Evolutionary conservation across 2,329 filamentous ascomycete species (phyloP).

Genomic region (Paraconiothyrium brasiliense): DNA sequence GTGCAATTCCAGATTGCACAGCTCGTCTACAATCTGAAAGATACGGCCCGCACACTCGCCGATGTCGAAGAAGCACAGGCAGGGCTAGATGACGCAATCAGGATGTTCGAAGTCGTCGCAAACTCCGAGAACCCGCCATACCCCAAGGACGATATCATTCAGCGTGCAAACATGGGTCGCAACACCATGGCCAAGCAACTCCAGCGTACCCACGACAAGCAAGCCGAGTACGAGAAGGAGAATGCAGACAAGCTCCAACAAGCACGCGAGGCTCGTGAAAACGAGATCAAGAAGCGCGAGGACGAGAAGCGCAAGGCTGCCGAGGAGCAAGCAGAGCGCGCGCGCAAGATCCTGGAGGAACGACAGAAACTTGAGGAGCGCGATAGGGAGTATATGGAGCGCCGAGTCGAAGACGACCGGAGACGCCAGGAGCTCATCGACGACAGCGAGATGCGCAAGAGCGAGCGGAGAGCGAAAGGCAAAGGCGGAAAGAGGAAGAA

Average conservation of each 20-base stretch:
- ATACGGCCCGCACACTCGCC: slow-evolving; percentile 78
- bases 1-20: slow-evolving; percentile 94
- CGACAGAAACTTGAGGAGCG: slow-evolving; percentile 80
- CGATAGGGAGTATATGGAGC: slow-evolving; percentile 75
- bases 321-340: slow-evolving; percentile 75
- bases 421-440: slow-evolving; percentile 69
- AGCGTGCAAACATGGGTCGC: slow-evolving; percentile 95
- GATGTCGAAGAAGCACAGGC: slow-evolving; percentile 83
- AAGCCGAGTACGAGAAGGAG: slow-evolving; percentile 91
- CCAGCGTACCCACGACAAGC: slow-evolving; percentile 82
- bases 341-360: slow-evolving; percentile 86
- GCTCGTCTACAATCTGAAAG: slow-evolving; percentile 76
- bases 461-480: slow-evolving; percentile 61
- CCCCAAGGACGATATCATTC: slow-evolving; percentile 87
- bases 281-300: slow-evolving; percentile 79
- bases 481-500: slow-evolving; percentile 66
- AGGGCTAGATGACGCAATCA: slow-evolving; percentile 87
- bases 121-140: slow-evolving; percentile 78
- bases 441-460: slow-evolving; percentile 83
- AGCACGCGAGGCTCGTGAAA: slow-evolving; percentile 81
- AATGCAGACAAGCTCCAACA: slow-evolving; percentile 88
- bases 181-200: slow-evolving; percentile 95
- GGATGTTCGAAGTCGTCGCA: slow-evolving; percentile 68
- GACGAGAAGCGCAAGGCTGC: slow-evolving; percentile 75
- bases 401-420: slow-evolving; percentile 75